These are phyloP conservation scores for Ascochyta clinopodiicola DNA, from an alignment of 2,329 filamentous ascomycete species.

Conservation along the genomic window DNA sequence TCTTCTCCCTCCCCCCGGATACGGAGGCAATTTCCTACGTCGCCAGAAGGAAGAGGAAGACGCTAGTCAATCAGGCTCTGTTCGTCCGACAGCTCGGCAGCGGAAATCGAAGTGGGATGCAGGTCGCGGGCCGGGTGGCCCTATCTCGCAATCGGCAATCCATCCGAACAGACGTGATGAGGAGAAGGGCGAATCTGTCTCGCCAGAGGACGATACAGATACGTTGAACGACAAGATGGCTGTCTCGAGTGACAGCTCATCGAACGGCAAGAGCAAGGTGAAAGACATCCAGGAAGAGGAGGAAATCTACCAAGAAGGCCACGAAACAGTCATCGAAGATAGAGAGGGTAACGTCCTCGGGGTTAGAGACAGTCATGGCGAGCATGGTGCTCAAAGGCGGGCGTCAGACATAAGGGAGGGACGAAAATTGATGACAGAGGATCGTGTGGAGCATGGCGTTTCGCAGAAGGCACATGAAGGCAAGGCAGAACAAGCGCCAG, in stretches of 20 bases:
- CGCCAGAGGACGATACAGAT: conserved; percentile 54
- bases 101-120: conserved; percentile 69
- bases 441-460: conserved; percentile 51
- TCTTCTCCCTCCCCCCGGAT: conserved; percentile 72
- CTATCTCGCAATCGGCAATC: conserved; percentile 89
- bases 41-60: conserved; percentile 79
- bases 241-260: conserved; percentile 45
- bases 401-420: conserved; percentile 65
- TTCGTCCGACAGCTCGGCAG: conserved; percentile 62
- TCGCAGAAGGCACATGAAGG: conserved; percentile 58
- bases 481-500: conserved; percentile 42
- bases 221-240: conserved; percentile 53
- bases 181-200: conserved; percentile 40
- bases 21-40: conserved; percentile 79
- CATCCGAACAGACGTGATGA: conserved; percentile 62
- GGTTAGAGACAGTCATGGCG: conserved; percentile 60
- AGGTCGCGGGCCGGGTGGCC: conserved; percentile 79
- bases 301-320: conserved; percentile 81
- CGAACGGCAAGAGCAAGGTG: conserved; percentile 44
- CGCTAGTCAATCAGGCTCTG: conserved; percentile 63
- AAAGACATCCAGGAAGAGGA: conserved; percentile 48
- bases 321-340: conserved; percentile 81
- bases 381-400: conserved; percentile 63
- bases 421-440: conserved; percentile 61
- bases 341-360: conserved; percentile 84